Evolutionary conservation across 495 filamentous ascomycete species (phyloP).

Genomic region (Pyrenopolyporus hunteri): DNA sequence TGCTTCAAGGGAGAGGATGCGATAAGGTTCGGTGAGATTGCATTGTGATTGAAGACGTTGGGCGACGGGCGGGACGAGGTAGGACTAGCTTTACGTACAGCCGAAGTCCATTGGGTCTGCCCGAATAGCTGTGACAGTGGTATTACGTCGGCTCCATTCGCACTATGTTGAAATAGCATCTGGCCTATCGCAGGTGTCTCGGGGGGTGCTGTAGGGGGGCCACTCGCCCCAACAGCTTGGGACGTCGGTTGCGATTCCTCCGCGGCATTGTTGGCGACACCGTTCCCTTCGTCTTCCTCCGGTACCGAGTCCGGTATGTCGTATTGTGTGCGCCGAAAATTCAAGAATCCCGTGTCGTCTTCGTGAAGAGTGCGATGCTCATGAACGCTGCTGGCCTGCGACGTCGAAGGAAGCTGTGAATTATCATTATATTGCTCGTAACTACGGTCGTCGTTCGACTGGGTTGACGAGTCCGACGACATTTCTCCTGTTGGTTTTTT

Average conservation of each 20-base stretch:
- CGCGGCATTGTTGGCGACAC: background rate
- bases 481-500: conserved; percentile 25
- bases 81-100: conserved; percentile 49
- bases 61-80: conserved; percentile 58
- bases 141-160: conserved; percentile 43
- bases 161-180: conserved; percentile 48
- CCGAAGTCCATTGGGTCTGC: conserved; percentile 53
- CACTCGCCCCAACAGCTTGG: conserved; percentile 6
- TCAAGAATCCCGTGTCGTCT: conserved; percentile 47
- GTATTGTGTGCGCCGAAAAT: conserved; percentile 38
- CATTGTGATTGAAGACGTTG: conserved; percentile 43
- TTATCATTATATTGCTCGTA: conserved; percentile 46
- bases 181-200: conserved; percentile 52
- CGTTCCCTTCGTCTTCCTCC: conserved; percentile 13
- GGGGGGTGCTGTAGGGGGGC: conserved; percentile 31
- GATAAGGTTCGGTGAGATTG: conserved; percentile 46
- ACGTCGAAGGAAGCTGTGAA: conserved; percentile 26
- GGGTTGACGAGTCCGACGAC: conserved; percentile 50
- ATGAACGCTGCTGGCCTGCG: conserved; percentile 32
- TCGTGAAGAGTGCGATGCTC: conserved; percentile 38
- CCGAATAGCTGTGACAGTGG: conserved; percentile 53
- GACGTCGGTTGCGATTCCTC: conserved; percentile 20
- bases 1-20: conserved; percentile 53
- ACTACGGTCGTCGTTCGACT: conserved; percentile 52
- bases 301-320: conserved; percentile 30